Conservation (phyloP, 2,329 filamentous ascomycete genomes). For the Aspergillus melleus region DNA sequence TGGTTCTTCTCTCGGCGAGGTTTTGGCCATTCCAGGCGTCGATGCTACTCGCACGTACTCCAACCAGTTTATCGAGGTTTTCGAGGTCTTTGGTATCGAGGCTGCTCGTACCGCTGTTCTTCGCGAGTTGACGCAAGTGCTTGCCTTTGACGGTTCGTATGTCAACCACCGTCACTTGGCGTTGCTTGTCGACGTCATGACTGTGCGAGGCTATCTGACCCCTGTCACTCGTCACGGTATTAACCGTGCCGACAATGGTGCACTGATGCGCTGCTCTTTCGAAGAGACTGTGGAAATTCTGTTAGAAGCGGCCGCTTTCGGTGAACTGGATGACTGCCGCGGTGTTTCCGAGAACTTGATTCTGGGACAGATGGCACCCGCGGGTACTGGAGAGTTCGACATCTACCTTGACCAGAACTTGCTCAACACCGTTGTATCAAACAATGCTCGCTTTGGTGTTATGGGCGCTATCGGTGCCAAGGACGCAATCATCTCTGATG, state of each 20-base stretch:
- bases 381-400: slow-evolving; percentile 95
- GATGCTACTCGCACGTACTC: slow-evolving; percentile 84
- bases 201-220: slow-evolving; percentile 87
- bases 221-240: slow-evolving; percentile 98
- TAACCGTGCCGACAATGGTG: slow-evolving; percentile 96
- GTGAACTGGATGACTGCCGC: slow-evolving; percentile 95
- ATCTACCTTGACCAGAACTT: slow-evolving; percentile 91
- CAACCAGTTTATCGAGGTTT: slow-evolving; percentile 93
- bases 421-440: slow-evolving; percentile 90
- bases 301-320: slow-evolving; percentile 88
- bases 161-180: slow-evolving; percentile 98
- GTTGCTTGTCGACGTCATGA: slow-evolving; percentile 96
- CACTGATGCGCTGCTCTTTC: slow-evolving; percentile 98
- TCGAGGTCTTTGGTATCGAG: slow-evolving; percentile 95
- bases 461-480: slow-evolving; percentile 78
- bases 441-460: slow-evolving; percentile 82
- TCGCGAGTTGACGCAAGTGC: slow-evolving; percentile 83
- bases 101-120: slow-evolving; percentile 84
- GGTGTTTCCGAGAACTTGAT: slow-evolving; percentile 99
- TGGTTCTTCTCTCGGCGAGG: slow-evolving; percentile 80
- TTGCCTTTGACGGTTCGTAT: slow-evolving; percentile 98
- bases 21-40: slow-evolving; percentile 83
- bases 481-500: slow-evolving; percentile 69
- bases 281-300: slow-evolving; percentile 99
- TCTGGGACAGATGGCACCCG: slow-evolving; percentile 93